Evolutionary conservation across 768 basidiomycete genomes (phyloP).

Genomic region (Suillus subluteus): DNA sequence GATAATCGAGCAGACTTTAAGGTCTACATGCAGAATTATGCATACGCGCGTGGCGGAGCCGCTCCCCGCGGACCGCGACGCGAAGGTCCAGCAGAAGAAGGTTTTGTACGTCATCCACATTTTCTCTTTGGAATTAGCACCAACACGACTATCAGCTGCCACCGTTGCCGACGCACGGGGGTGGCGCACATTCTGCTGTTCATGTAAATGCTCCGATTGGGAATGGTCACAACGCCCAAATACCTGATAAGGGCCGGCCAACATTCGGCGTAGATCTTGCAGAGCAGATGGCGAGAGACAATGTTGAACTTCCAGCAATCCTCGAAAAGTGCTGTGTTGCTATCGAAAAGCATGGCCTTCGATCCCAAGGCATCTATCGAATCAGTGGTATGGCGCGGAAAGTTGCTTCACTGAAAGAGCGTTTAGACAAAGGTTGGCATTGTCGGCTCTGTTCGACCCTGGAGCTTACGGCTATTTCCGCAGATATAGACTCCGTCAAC

Average conservation of each 20-base stretch:
- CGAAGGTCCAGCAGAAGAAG: constrained; percentile 90
- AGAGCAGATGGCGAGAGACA: constrained; percentile 93
- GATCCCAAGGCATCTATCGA: constrained; percentile 89
- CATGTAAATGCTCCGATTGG: constrained; percentile 30
- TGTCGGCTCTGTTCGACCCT: background rate
- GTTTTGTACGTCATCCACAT: constrained; percentile 73
- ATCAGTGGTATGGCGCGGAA: constrained; percentile 91
- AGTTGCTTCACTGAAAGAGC: constrained; percentile 79
- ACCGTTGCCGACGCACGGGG: constrained; percentile 53
- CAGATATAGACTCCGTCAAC: constrained; percentile 87
- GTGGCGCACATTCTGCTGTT: constrained; percentile 29
- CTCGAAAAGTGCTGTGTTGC: constrained; percentile 88
- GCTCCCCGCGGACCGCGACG: constrained; percentile 74
- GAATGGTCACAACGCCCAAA: constrained; percentile 33
- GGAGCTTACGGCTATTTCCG: constrained; percentile 24
- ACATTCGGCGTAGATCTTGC: constrained; percentile 93
- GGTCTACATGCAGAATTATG: constrained; percentile 96
- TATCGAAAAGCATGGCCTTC: constrained; percentile 88
- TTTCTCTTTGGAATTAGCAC: constrained; percentile 9
- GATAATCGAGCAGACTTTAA: constrained; percentile 96
- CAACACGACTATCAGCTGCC: constrained; percentile 50
- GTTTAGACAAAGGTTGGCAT: constrained; percentile 78
- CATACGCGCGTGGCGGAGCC: constrained; percentile 77
- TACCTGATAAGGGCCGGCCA: constrained; percentile 66
- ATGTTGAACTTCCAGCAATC: constrained; percentile 85